Percentiles rank a stretch among this genome's conserved stretches.
Conservation (phyloP, 805 yeast species). For the Ogataea degrootiae region DNA sequence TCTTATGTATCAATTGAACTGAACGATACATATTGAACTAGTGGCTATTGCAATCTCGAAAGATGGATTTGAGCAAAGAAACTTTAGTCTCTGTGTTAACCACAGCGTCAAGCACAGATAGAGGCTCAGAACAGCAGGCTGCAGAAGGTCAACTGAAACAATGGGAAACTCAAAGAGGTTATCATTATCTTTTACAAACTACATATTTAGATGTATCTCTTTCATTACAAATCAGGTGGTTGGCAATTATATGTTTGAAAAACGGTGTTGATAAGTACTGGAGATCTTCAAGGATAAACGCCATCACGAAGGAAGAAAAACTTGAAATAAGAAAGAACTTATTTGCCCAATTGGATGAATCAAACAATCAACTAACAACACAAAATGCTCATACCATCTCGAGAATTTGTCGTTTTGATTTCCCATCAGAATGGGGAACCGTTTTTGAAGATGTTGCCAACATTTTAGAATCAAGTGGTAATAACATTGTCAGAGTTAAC, state of each 20-base stretch:
- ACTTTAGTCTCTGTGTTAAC: constrained; percentile 36
- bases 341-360: constrained; percentile 56
- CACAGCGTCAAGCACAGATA: constrained; percentile 46
- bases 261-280: constrained; percentile 84
- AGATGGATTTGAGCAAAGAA: constrained; percentile 22
- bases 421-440: constrained; percentile 82
- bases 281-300: constrained; percentile 59
- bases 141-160: constrained; percentile 67
- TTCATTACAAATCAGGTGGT: constrained; percentile 72
- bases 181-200: constrained; percentile 33
- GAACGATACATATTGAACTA: no score
- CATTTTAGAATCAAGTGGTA: constrained; percentile 40
- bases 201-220: constrained; percentile 56
- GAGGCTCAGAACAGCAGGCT: constrained; percentile 46
- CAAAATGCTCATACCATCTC: constrained; percentile 86
- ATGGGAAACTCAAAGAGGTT: constrained; percentile 58
- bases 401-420: constrained; percentile 75
- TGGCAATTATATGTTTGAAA: constrained; percentile 81
- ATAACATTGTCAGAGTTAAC: constrained; percentile 49
- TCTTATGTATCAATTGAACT: no score
- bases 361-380: constrained; percentile 65
- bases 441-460: constrained; percentile 61
- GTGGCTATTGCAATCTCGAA: no score
- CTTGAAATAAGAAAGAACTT: constrained; percentile 51
- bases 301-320: constrained; percentile 66